Evolutionary conservation across 2,329 filamentous ascomycete genomes (phyloP).

Genomic region (Neurospora sp.): DNA sequence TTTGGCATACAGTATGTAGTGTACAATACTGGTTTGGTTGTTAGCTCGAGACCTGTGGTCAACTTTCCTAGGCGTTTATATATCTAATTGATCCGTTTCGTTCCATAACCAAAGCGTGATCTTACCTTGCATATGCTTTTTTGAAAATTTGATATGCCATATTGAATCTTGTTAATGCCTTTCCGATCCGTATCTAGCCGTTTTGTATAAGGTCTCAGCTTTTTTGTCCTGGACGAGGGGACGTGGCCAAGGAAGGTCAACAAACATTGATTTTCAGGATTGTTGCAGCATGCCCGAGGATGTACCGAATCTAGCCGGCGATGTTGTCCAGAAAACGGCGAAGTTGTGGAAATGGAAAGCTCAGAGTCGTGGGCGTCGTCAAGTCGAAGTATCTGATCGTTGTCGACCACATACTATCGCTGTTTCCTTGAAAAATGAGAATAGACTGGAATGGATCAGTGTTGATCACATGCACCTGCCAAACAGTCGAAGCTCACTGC

Average conservation of each 20-base stretch:
- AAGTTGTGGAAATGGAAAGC: background rate
- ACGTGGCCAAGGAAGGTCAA: background rate
- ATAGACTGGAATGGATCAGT: background rate
- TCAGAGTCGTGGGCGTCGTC: background rate
- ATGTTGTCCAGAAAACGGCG: background rate
- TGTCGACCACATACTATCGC: background rate
- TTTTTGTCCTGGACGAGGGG: no score
- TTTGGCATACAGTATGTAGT: no score
- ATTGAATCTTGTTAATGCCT: no score
- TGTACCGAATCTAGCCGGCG: background rate
- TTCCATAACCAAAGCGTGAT: no score
- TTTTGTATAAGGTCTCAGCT: no score
- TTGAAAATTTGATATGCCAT: no score
- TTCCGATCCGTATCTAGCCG: no score
- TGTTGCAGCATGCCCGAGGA: background rate
- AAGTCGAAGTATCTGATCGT: background rate
- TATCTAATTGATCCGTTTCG: no score
- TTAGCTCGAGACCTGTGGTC: no score
- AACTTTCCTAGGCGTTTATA: no score
- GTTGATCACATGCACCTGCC: background rate
- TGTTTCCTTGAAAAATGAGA: background rate
- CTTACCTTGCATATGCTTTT: no score
- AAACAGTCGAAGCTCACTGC: background rate
- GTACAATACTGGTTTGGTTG: no score
- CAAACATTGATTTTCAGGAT: background rate